A percentile compares a stretch with the other conserved stretches of the same genome.
phyloP scores from a whole-genome alignment of 352 stramenopile species.

The Pythium angustatum region DNA sequence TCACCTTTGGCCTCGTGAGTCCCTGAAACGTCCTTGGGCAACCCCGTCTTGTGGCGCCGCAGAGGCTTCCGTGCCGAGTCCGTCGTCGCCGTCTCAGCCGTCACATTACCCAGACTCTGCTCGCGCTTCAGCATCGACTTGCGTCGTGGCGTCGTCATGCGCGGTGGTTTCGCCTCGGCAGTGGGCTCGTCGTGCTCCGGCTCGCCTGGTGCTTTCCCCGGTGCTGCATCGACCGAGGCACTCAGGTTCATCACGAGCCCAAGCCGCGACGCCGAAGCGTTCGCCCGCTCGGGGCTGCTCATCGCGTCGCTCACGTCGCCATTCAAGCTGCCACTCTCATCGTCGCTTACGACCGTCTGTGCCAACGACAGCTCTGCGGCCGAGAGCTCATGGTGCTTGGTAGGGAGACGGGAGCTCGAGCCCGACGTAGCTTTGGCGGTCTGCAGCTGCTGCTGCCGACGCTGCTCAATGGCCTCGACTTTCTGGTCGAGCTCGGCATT shows the following conservation, averaged over 20 bases:
- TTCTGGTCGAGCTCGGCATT: conserved; percentile 67
- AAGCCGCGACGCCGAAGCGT: conserved; percentile 14
- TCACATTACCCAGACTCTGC: conserved; percentile 7
- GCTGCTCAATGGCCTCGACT: conserved; percentile 67
- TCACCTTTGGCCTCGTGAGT: conserved; percentile 1
- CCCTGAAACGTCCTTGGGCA: background rate
- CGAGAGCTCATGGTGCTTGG: conserved; percentile 6
- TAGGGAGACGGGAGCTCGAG: background rate
- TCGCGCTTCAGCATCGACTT: conserved; percentile 10
- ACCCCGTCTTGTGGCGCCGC: conserved; percentile 12
- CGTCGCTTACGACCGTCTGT: conserved; percentile 8
- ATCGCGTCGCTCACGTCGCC: conserved; percentile 12
- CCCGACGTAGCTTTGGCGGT: background rate
- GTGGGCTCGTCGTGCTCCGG: background rate
- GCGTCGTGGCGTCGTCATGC: background rate
- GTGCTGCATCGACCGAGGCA: conserved; percentile 51
- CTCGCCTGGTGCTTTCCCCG: background rate
- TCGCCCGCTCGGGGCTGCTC: conserved; percentile 16
- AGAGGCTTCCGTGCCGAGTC: conserved; percentile 12
- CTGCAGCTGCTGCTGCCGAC: conserved; percentile 46
- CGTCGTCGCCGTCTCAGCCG: background rate
- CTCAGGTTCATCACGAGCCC: conserved; percentile 48
- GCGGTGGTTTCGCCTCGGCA: conserved; percentile 2
- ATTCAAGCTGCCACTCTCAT: background rate
- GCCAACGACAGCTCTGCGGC: background rate